These are phyloP conservation scores for Viola odorata DNA, from an alignment of 345 rosid genomes.

Conservation along the genomic window DNA sequence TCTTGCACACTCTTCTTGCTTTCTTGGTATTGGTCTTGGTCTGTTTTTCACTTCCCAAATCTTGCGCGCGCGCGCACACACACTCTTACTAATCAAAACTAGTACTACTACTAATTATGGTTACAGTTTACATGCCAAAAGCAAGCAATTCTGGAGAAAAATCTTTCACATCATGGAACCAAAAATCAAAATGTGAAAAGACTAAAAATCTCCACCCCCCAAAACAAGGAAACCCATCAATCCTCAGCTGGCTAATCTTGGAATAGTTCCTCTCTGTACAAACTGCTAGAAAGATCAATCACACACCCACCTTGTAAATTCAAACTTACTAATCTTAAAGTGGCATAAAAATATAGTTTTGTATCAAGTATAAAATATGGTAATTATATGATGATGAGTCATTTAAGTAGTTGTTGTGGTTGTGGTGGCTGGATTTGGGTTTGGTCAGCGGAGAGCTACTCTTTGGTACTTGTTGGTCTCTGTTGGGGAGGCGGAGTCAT, in stretches of 20 bases:
- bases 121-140: slow-evolving; percentile 6
- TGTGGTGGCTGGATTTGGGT: slow-evolving; percentile 1
- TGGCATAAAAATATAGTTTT: slow-evolving; percentile 11
- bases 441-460: slow-evolving; percentile 57
- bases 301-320: slow-evolving; percentile 17
- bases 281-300: slow-evolving; percentile 30
- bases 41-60: not conserved
- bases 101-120: not conserved
- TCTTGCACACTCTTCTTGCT: not conserved
- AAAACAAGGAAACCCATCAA: slow-evolving; percentile 11
- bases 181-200: slow-evolving; percentile 14
- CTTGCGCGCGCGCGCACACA: not conserved
- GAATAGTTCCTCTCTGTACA: slow-evolving; percentile 39
- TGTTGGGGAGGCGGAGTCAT: slow-evolving; percentile 47
- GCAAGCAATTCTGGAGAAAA: slow-evolving; percentile 6
- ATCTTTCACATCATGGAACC: slow-evolving; percentile 25
- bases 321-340: slow-evolving; percentile 29
- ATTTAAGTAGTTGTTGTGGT: not conserved
- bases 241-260: slow-evolving; percentile 15
- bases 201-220: slow-evolving; percentile 13
- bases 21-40: not conserved
- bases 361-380: not conserved
- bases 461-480: slow-evolving; percentile 55
- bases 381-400: not conserved
- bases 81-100: not conserved